A percentile compares a stretch with the other conserved stretches of the same genome.
Conservation (phyloP, 805 yeast species). For the Scheffersomyces ergatensis region DNA sequence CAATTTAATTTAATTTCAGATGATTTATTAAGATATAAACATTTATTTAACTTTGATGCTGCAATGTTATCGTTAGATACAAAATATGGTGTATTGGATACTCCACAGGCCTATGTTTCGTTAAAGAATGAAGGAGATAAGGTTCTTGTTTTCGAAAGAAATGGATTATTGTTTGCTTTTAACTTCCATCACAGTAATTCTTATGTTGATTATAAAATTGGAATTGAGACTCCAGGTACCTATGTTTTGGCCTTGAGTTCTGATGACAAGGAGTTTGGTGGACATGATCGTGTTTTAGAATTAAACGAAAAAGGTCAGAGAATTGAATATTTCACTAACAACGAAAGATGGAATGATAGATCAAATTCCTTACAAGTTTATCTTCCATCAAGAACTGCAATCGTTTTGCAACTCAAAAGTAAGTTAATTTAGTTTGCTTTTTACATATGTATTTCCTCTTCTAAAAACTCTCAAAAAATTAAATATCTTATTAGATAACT, state of each 20-base stretch:
- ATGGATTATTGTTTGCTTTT: constrained; percentile 79
- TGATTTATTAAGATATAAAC: constrained; percentile 73
- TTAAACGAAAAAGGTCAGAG: constrained; percentile 38
- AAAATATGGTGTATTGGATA: constrained; percentile 66
- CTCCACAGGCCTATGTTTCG: constrained; percentile 77
- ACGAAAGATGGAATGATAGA: constrained; percentile 78
- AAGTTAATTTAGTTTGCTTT: constrained; percentile 9
- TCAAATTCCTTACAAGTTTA: constrained; percentile 73
- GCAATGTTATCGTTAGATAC: constrained; percentile 80
- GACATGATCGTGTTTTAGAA: constrained; percentile 63
- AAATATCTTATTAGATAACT: not conserved
- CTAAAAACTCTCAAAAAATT: not conserved
- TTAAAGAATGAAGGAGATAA: constrained; percentile 88
- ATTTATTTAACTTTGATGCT: constrained; percentile 75
- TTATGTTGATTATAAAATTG: constrained; percentile 82
- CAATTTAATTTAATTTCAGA: constrained; percentile 89
- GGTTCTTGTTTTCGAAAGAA: constrained; percentile 84
- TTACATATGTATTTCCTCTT: not conserved
- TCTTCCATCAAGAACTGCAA: constrained; percentile 68
- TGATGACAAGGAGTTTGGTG: constrained; percentile 73
- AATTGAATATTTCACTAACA: constrained; percentile 64
- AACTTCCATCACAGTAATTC: constrained; percentile 88
- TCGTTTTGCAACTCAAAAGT: constrained; percentile 35
- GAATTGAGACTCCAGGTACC: constrained; percentile 78
- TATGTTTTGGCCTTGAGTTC: constrained; percentile 75